Evolutionary conservation across 345 rosid species (phyloP).

Genomic region (Rhizophora mangle): DNA sequence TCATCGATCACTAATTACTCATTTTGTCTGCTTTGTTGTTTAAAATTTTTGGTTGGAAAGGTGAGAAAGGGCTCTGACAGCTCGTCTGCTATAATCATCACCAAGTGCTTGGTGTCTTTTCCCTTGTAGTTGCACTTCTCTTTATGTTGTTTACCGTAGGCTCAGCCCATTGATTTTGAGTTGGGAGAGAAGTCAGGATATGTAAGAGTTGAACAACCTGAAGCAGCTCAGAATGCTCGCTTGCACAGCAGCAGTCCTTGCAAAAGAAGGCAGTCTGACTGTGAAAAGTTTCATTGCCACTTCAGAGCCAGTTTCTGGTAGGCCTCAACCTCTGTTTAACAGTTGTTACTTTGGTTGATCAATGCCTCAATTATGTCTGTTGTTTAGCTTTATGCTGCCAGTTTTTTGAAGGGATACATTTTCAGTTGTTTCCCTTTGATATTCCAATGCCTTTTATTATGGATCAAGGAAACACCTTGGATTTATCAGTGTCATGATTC

Average conservation of each 20-base stretch:
- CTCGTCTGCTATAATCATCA: too few relatives aligned
- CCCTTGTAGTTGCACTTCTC: neutral
- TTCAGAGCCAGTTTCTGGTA: slow-evolving; percentile 87
- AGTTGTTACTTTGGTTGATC: too few relatives aligned
- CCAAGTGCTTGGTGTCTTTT: neutral
- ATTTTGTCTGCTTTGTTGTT: too few relatives aligned
- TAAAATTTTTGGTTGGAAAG: too few relatives aligned
- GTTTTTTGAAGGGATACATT: too few relatives aligned
- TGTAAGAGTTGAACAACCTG: slow-evolving; percentile 77
- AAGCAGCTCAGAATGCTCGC: slow-evolving; percentile 93
- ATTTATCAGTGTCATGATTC: too few relatives aligned
- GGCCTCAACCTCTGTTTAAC: slow-evolving; percentile 2
- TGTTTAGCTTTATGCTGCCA: too few relatives aligned
- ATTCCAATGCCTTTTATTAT: too few relatives aligned
- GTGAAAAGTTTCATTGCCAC: slow-evolving; percentile 71
- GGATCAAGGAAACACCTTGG: too few relatives aligned
- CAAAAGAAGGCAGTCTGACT: slow-evolving; percentile 68
- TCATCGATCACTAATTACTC: too few relatives aligned
- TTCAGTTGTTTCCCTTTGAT: too few relatives aligned
- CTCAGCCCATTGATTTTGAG: slow-evolving; percentile 78
- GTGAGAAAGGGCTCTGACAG: too few relatives aligned
- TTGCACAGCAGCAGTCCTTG: slow-evolving; percentile 84
- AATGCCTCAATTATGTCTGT: neutral
- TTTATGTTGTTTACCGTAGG: neutral
- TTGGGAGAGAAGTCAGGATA: slow-evolving; percentile 78